A percentile compares a stretch with the other conserved stretches of the same genome.
Evolutionary conservation across 1,284 basidiomycete species (phyloP).

Genomic region (Termitomyces sp.): DNA sequence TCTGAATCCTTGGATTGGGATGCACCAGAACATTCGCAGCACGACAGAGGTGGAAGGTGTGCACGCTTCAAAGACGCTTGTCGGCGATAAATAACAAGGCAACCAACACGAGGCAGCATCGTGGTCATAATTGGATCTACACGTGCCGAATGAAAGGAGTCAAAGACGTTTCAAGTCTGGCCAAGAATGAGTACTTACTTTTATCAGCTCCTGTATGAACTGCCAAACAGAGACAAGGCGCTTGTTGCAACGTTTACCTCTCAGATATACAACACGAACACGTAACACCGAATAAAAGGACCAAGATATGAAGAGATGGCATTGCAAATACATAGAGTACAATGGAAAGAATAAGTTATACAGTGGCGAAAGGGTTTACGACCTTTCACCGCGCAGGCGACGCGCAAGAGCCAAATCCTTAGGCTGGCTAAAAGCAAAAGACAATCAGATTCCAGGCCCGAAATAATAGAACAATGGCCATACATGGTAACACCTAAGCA

Average conservation of each 20-base stretch:
- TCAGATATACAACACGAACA: background rate
- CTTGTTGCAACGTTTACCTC: background rate
- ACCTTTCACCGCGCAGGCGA: slow-evolving; percentile 63
- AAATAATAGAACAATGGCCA: background rate
- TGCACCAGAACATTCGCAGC: slow-evolving; percentile 8
- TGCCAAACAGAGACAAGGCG: background rate
- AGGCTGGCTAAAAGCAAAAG: slow-evolving; percentile 30
- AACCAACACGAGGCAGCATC: slow-evolving; percentile 18
- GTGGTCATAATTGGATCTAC: slow-evolving; percentile 11
- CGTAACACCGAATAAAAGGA: background rate
- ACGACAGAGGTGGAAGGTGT: slow-evolving; percentile 1
- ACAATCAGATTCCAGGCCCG: background rate
- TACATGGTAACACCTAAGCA: slow-evolving; percentile 19
- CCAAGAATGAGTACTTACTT: background rate
- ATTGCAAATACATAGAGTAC: slow-evolving; percentile 12
- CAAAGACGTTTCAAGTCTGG: slow-evolving; percentile 13
- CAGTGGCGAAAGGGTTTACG: slow-evolving; percentile 1
- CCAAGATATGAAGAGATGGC: background rate
- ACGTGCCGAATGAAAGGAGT: slow-evolving; percentile 10
- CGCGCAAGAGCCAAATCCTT: slow-evolving; percentile 75
- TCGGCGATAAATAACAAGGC: slow-evolving; percentile 14
- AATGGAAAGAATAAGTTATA: slow-evolving; percentile 11
- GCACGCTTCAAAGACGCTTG: slow-evolving; percentile 5
- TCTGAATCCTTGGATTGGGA: slow-evolving; percentile 10
- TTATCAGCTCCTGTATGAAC: background rate